Evolutionary conservation across 169 alveolate genomes (phyloP).

Genomic region (Plasmodium vivax): DNA sequence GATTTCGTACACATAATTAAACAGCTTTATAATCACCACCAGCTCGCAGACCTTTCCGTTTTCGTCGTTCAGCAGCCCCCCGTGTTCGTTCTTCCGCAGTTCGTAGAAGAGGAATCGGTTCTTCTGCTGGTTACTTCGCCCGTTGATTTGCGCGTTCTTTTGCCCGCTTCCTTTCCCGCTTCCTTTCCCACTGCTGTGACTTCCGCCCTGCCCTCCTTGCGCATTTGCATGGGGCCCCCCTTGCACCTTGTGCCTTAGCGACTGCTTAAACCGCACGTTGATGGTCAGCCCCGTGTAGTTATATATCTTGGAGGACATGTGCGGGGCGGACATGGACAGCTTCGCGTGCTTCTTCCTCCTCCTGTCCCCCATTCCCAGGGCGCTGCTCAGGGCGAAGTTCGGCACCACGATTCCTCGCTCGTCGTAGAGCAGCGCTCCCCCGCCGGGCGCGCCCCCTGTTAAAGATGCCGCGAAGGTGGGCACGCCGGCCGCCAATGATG

Average conservation of each 20-base stretch:
- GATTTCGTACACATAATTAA: slow-evolving; percentile 46
- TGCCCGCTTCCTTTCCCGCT: no score
- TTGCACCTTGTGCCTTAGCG: slow-evolving; percentile 30
- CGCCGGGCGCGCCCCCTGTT: no score
- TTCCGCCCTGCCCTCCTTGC: no score
- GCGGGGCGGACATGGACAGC: not conserved
- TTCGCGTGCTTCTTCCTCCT: not conserved
- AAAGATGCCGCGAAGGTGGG: no score
- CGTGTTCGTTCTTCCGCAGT: slow-evolving; percentile 41
- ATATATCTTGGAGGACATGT: slow-evolving; percentile 15
- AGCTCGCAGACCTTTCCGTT: slow-evolving; percentile 59
- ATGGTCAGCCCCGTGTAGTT: slow-evolving; percentile 47
- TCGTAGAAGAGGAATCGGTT: slow-evolving; percentile 41
- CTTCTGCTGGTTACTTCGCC: not conserved
- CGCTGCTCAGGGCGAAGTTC: not conserved
- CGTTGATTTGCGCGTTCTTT: no score
- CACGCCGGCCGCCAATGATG: no score
- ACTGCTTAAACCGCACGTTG: slow-evolving; percentile 45
- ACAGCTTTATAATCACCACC: slow-evolving; percentile 28
- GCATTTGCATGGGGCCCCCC: not conserved
- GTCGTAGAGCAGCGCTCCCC: not conserved
- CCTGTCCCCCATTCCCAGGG: not conserved
- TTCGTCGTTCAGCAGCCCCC: slow-evolving; percentile 48
- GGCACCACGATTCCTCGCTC: not conserved
- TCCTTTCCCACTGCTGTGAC: no score